Conservation (phyloP, 2,329 filamentous ascomycete genomes). For the Colletotrichum sp. region DNA sequence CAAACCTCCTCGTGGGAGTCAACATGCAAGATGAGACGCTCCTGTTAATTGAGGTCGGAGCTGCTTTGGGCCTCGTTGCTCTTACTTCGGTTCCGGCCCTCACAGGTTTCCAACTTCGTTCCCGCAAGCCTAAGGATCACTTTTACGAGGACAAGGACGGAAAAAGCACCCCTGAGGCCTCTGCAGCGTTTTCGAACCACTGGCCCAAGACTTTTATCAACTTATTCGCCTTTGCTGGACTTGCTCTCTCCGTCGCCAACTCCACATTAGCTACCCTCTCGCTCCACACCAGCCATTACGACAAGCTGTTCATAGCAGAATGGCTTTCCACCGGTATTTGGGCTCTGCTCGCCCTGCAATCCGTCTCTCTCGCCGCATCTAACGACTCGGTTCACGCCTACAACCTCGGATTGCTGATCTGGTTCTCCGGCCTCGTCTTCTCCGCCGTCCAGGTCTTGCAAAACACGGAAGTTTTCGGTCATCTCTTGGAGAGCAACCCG, state of each 20-base stretch:
- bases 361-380: slow-evolving; percentile 51
- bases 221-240: slow-evolving; percentile 57
- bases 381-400: slow-evolving; percentile 58
- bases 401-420: slow-evolving; percentile 56
- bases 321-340: slow-evolving; percentile 67
- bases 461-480: slow-evolving; percentile 41
- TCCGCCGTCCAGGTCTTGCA: slow-evolving; percentile 49
- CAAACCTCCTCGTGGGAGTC: not conserved
- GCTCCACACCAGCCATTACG: slow-evolving; percentile 11
- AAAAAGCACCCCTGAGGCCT: slow-evolving; percentile 66
- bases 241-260: slow-evolving; percentile 60
- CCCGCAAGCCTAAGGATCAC: slow-evolving; percentile 40
- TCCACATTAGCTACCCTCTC: slow-evolving; percentile 55
- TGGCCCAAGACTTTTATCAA: slow-evolving; percentile 60
- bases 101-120: slow-evolving; percentile 38
- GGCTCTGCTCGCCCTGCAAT: slow-evolving; percentile 57
- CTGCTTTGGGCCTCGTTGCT: slow-evolving; percentile 37
- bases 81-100: slow-evolving; percentile 43
- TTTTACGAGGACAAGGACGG: slow-evolving; percentile 75
- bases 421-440: slow-evolving; percentile 51
- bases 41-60: slow-evolving; percentile 19
- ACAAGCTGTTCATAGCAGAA: slow-evolving; percentile 53
- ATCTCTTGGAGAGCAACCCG: slow-evolving; percentile 34
- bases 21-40: slow-evolving; percentile 17
- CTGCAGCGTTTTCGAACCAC: slow-evolving; percentile 66